Base-by-base conservation (phyloP, 1,284 basidiomycete species). In the Ceratorhiza oryzae-sativae region DNA sequence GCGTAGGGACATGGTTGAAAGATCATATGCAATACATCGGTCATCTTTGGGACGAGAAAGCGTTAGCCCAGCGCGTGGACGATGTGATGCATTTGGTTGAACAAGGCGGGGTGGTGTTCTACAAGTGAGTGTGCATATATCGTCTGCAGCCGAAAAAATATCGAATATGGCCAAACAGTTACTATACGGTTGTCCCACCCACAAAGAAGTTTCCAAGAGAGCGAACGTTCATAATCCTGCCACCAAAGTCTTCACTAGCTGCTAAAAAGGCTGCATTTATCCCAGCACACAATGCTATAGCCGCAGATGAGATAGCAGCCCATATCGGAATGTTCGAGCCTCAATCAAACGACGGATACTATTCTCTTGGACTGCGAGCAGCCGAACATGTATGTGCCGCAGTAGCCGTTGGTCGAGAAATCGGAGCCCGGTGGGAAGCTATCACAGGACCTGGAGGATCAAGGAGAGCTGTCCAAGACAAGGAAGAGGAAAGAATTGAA, bases 21-120 rank as follows among this genome's bases (percentile, higher is more conserved):
- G 95, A 97, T 75, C 96, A 98, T 80, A 88, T 97, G 86, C 91
- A 90, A 77, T 98, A 94, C 79, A 90, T 97, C 15, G 88, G 90
- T 46, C 93, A 87, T 75, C 82, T 98, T 12, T 98, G 95, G 95
- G 91, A 97, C 76, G 87, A 90, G 74, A 82, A 85, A 32, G 84
- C 82, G 0, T 81, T 95, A 78, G 84, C 84, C 61, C 80, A 79
- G 70, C 86, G 96, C 32, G 77, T 96, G 67, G 86, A 89, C 36
- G 82, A 81, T 25, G 79, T 96, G 48, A 80, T 91, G 61, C 82
- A 84, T 49, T 83, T 89, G 63, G 87, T 89, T 61, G 80, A 85
- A 67, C 81, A 86, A 63, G 81, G 87, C 74, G 89, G 88, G 0
- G 84, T 95, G 20, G 70, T 86, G 13, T 96, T 95, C 80, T 84